Evolutionary conservation across 495 filamentous ascomycete species (phyloP).

Genomic region (Annulohypoxylon moriforme): DNA sequence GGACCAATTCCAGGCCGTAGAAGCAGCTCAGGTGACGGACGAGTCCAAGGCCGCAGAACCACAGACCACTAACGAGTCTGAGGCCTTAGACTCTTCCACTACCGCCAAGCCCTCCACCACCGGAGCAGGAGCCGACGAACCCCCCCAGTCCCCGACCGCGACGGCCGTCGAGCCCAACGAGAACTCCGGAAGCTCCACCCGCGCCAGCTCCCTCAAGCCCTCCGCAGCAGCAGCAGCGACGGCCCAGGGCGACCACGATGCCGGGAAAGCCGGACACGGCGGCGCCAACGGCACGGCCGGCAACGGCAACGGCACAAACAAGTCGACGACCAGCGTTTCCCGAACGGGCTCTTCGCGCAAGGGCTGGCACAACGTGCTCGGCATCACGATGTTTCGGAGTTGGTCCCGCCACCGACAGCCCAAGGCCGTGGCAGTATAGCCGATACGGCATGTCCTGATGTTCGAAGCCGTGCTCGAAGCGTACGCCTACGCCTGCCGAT

Average conservation of each 20-base stretch:
- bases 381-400: slow-evolving; percentile 21
- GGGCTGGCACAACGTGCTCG: slow-evolving; percentile 32
- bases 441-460: background rate
- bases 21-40: background rate
- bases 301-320: background rate
- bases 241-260: background rate
- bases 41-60: slow-evolving; percentile 6
- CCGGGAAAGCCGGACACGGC: background rate
- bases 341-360: slow-evolving; percentile 16
- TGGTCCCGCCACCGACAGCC: slow-evolving; percentile 31
- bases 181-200: slow-evolving; percentile 1
- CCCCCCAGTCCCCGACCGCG: slow-evolving; percentile 5
- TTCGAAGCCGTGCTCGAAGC: background rate
- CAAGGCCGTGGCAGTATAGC: slow-evolving; percentile 18
- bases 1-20: slow-evolving; percentile 4
- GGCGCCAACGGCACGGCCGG: background rate
- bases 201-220: slow-evolving; percentile 12
- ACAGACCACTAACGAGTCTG: slow-evolving; percentile 15
- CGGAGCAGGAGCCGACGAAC: background rate
- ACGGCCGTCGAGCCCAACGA: slow-evolving; percentile 4
- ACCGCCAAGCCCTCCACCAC: background rate
- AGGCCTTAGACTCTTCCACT: background rate
- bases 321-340: slow-evolving; percentile 5
- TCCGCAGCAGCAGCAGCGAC: background rate
- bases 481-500: background rate